These are phyloP conservation scores for Emmonsiellopsis sp. DNA, from an alignment of 2,329 filamentous ascomycete genomes.

Conservation along the genomic window DNA sequence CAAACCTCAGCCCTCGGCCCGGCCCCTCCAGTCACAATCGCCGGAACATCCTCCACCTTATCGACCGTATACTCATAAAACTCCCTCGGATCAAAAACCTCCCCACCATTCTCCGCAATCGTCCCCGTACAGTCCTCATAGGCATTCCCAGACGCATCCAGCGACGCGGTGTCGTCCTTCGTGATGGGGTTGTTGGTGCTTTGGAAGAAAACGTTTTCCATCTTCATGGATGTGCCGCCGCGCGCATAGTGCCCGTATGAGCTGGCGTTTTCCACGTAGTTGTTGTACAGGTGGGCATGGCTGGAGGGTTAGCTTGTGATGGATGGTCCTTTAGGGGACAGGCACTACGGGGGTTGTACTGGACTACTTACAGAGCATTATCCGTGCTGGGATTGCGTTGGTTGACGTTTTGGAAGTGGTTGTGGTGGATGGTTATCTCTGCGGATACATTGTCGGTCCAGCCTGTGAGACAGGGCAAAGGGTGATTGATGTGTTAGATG, in stretches of 20 bases:
- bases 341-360: neutral
- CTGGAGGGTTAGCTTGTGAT: neutral
- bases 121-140: neutral
- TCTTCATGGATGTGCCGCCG: neutral
- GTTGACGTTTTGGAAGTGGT: slow-evolving; percentile 1
- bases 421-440: neutral
- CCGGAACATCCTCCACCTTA: neutral
- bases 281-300: slow-evolving; percentile 2
- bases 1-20: neutral
- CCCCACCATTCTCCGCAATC: neutral
- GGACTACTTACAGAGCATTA: slow-evolving; percentile 1
- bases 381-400: slow-evolving; percentile 2
- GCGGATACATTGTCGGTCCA: slow-evolving; percentile 2
- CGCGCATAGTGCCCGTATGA: slow-evolving; percentile 3
- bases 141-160: neutral
- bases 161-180: neutral
- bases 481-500: neutral
- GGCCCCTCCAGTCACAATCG: neutral
- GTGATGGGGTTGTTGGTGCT: neutral
- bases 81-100: neutral
- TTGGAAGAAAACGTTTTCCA: slow-evolving; percentile 2
- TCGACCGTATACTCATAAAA: slow-evolving; percentile 1
- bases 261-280: neutral
- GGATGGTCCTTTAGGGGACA: neutral
- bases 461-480: neutral